Evolutionary conservation across 1,284 basidiomycete species (phyloP), one percentile per base, ranked within the genome.

Genomic region (Leccinum fuscescens): DNA sequence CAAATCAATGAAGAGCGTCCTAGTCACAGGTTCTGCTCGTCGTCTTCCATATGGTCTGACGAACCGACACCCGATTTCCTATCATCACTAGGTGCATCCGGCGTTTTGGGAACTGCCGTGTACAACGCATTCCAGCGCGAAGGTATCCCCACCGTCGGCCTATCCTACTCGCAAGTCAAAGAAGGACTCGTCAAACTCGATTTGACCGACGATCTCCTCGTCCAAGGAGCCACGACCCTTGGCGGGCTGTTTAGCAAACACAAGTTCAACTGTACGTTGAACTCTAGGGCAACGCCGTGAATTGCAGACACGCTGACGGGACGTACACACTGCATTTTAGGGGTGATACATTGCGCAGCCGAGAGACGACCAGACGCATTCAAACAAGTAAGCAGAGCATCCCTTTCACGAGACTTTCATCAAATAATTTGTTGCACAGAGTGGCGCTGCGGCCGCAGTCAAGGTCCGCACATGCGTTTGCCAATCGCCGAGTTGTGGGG

Each of bases 341-440:
- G 89, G 86, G 82, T 93, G 29, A 85, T 94, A 20, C 92, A 94
- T 67, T 93, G 91, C 65, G 92, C 92, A 14, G 92, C 92, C 3
- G 92, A 94, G 73, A 79, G 92, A 60, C 79, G 91, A 54, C 92
- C 92, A 2, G 92, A 94, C 69, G 89, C 90, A 27, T 91, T 90
- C 58, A 89, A 91, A 72, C 89, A 87, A 79, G 90, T 88, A 62
- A 50, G 79, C 64, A 3, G 6, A 7, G 20, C 48, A 27, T 57
- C 15, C 7, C 31, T 35, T 20, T n/a, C 35, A 48, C 51, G 14
- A 55, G 27, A n/a, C 49, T 20, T 48, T 29, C 29, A 58, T 62
- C 54, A 49, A 58, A 42, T 37, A 57, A 50, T 9, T 22, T 20
- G 50, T 37, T 15, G 9, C 42, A n/a, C 31, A 74, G 69, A 59